Evolutionary conservation across 345 rosid species (phyloP), one percentile per base, ranked within the genome.

Genomic region (Salix suchowensis): DNA sequence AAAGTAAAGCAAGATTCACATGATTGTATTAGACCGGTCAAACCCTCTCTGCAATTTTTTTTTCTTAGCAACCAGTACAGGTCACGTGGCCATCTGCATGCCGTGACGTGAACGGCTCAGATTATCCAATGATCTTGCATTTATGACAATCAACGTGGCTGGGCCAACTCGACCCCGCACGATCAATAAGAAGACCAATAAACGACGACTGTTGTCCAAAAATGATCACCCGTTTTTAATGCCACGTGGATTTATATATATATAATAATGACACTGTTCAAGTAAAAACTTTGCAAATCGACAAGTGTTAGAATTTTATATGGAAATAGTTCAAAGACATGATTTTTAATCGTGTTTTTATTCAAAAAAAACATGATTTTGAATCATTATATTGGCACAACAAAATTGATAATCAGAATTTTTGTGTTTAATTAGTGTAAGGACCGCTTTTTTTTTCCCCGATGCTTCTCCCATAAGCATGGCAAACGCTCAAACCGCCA

Each of bases 11-110:
- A 30, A 78, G 73, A 76, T 79, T 74, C 86, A 76, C 77, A 37
- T 80, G 60, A 46, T 72, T 61, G 46, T 44, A 11, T 34, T 52
- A 7, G 86, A 74, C 84, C 14, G 66, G 85, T 86, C 88, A 86
- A 84, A 75, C 77, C 28, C 64, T 36, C 2, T 32, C 78, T 72
- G 76, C 81, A 48, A 67, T 4, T 7, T 7, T 3, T 3, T 0
- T n/a, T n/a, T 55, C 14, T 23, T 58, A 9, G 64, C 64, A 58
- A 13, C 62, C 40, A 36, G 55, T 5, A 24, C 48, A 6, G 36
- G 68, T 76, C 82, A 78, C 76, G 74, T 78, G 37, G 48, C 68
- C 76, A 37, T 24, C 52, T 60, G 19, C 23, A 21, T 23, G 28
- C 64, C 28, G 39, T 52, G 32, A 14, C 37, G 28, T 79, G 52